Percentiles rank a stretch among this genome's conserved stretches.
phyloP scores from a whole-genome alignment of 192 early-diverging fungal species.

The Cladochytrium replicatum region DNA sequence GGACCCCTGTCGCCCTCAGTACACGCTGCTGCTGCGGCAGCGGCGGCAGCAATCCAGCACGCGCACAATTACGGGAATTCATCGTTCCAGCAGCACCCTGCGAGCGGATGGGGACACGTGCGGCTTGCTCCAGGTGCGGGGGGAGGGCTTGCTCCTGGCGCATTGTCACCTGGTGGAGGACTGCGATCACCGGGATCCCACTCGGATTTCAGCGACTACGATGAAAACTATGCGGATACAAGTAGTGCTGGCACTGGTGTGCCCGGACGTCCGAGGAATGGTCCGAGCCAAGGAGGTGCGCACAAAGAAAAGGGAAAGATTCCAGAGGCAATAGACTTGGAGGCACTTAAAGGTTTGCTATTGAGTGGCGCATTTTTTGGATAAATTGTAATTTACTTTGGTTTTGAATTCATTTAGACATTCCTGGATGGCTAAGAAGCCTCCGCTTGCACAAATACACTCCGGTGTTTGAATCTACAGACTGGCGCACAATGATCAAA shows the following conservation, averaged over 20 bases:
- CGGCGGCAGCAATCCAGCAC: too few species aligned
- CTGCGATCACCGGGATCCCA: too few species aligned
- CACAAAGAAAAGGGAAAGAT: constrained; percentile 65
- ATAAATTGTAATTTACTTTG: constrained; percentile 1
- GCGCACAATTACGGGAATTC: too few species aligned
- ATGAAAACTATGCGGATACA: constrained; percentile 9
- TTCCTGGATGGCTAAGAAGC: constrained; percentile 84
- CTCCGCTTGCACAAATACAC: constrained; percentile 96
- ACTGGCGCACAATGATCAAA: constrained; percentile 83
- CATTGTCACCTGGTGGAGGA: constrained; percentile 11
- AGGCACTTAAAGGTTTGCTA: constrained; percentile 53
- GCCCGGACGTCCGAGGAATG: constrained; percentile 3
- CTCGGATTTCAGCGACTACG: constrained; percentile 30
- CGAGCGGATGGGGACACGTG: constrained; percentile 32
- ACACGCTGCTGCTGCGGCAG: too few species aligned
- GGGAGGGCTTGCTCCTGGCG: constrained; percentile 15
- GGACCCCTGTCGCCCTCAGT: too few species aligned
- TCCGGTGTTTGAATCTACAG: constrained; percentile 69
- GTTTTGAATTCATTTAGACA: constrained; percentile 45
- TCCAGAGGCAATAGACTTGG: constrained; percentile 65
- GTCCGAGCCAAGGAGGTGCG: constrained; percentile 10
- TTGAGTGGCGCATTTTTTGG: neutral
- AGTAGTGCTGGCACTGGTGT: too few species aligned
- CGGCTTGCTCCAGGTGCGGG: too few species aligned
- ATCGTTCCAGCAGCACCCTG: too few species aligned